phyloP scores from a whole-genome alignment of 768 basidiomycete genomes.

The Amylocystis lapponica region DNA sequence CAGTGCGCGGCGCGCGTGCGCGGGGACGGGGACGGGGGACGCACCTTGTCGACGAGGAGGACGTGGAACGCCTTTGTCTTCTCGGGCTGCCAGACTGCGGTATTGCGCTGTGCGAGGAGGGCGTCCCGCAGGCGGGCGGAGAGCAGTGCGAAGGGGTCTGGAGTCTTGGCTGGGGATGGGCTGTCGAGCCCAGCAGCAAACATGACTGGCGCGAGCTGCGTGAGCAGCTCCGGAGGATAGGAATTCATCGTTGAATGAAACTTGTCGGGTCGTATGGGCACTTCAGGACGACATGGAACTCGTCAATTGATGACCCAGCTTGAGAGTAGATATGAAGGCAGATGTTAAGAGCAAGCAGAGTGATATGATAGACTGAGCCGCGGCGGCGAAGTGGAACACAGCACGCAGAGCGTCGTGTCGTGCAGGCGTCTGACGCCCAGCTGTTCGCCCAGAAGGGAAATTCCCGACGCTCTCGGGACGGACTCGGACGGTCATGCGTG shows the following conservation, averaged over 20 bases:
- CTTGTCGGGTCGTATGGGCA: too few relatives aligned
- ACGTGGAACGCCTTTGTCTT: slow-evolving; percentile 74
- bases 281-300: too few relatives aligned
- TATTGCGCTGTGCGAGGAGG: slow-evolving; percentile 56
- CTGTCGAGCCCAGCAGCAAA: slow-evolving; percentile 83
- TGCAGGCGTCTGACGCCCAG: too few relatives aligned
- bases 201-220: slow-evolving; percentile 90
- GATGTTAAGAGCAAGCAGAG: too few relatives aligned
- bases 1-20: background rate
- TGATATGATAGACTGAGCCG: too few relatives aligned
- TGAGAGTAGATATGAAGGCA: too few relatives aligned
- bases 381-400: too few relatives aligned
- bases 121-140: slow-evolving; percentile 60
- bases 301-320: too few relatives aligned
- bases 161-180: slow-evolving; percentile 13
- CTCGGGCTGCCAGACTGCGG: slow-evolving; percentile 68
- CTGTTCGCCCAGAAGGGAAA: too few relatives aligned
- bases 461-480: too few relatives aligned
- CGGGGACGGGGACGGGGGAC: slow-evolving; percentile 12
- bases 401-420: too few relatives aligned
- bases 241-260: slow-evolving; percentile 92
- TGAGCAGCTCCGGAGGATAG: slow-evolving; percentile 84
- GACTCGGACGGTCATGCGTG: too few relatives aligned
- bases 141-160: slow-evolving; percentile 60
- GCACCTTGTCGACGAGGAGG: slow-evolving; percentile 74